phyloP scores from a whole-genome alignment of 176 grass and related monocot species.

The Puya raimondii region DNA sequence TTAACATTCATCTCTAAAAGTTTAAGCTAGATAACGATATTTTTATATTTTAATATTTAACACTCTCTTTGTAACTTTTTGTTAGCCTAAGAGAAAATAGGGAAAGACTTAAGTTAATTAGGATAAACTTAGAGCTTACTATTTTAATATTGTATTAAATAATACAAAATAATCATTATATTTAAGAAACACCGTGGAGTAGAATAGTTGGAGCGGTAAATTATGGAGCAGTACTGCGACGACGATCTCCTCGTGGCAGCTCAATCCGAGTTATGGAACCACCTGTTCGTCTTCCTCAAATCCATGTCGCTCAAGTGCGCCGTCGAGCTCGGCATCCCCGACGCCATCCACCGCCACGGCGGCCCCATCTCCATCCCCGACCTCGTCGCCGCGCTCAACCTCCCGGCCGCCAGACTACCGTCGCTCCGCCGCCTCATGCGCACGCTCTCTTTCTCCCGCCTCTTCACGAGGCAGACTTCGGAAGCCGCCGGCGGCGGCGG shows the following conservation, averaged over 20 bases:
- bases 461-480: neutral
- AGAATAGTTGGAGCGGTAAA: neutral
- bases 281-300: neutral
- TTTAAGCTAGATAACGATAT: too few relatives aligned
- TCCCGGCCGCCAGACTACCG: neutral
- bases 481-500: neutral
- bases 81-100: too few relatives aligned
- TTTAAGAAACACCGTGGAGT: too few relatives aligned
- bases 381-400: neutral
- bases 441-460: neutral
- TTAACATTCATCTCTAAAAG: too few relatives aligned
- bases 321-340: conserved; percentile 9
- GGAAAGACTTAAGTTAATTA: too few relatives aligned
- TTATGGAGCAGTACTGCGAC: neutral
- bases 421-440: conserved; percentile 11
- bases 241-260: neutral
- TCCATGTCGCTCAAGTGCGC: conserved; percentile 15
- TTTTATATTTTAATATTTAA: too few relatives aligned
- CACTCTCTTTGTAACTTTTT: too few relatives aligned
- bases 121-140: too few relatives aligned
- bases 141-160: too few relatives aligned
- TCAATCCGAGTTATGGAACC: conserved; percentile 5
- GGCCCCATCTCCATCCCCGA: neutral
- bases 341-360: conserved; percentile 18
- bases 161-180: too few relatives aligned